phyloP scores from a whole-genome alignment of 345 rosid genomes.

The Rubroshorea leprosula region DNA sequence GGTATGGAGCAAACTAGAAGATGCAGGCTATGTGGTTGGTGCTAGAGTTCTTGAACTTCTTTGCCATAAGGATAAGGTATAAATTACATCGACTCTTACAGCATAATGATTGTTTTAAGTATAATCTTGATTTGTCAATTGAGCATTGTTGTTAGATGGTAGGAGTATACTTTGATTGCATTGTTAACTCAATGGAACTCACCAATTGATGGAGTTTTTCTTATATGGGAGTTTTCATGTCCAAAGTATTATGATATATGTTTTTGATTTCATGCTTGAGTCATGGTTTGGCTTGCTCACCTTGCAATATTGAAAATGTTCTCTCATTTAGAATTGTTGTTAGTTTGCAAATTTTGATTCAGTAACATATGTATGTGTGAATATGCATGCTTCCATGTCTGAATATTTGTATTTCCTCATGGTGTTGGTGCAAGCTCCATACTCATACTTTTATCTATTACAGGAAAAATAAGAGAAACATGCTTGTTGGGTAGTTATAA shows the following conservation, averaged over 20 bases:
- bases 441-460: slow-evolving; percentile 8
- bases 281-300: not conserved
- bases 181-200: too few relatives aligned
- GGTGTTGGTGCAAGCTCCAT: not conserved
- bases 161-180: too few relatives aligned
- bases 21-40: slow-evolving; percentile 92
- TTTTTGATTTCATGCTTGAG: too few relatives aligned
- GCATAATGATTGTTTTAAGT: not conserved
- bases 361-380: not conserved
- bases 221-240: slow-evolving; percentile 7
- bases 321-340: slow-evolving; percentile 39
- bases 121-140: too few relatives aligned
- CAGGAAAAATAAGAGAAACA: slow-evolving; percentile 99
- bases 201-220: too few relatives aligned
- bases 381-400: not conserved
- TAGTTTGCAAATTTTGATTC: too few relatives aligned
- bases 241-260: not conserved
- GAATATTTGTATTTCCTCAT: not conserved
- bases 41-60: slow-evolving; percentile 88
- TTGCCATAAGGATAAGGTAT: slow-evolving; percentile 83
- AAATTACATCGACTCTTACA: too few relatives aligned
- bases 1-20: slow-evolving; percentile 61
- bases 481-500: slow-evolving; percentile 81
- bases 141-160: too few relatives aligned
- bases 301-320: slow-evolving; percentile 56